Base-by-base conservation (phyloP, 2,329 filamentous ascomycete genomes). In the Helicocarpus griseus region DNA sequence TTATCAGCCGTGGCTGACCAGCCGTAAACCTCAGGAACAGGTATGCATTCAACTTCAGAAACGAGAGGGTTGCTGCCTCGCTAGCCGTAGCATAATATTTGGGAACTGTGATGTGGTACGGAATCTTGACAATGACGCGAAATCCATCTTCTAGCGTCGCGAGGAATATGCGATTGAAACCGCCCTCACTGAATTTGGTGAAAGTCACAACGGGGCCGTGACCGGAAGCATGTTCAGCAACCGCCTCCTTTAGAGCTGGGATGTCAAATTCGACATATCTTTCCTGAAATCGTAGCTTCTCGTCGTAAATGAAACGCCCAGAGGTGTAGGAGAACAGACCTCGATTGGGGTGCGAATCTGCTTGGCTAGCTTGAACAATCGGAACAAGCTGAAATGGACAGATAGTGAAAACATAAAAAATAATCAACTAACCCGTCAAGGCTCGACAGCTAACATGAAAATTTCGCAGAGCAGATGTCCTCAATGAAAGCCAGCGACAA, bases 1-100 rank as follows among this genome's bases (percentile, higher is more conserved):
- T 71, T 71, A 9, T 63, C 56, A 17, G 51, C 47, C 9, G 61
- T 63, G 29, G 63, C 44, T 24, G 64, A 66, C 58, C 65, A 70
- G 28, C 59, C 54, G 54, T 63, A 64, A 11, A 71, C 51, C 29
- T 59, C 50, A 5, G 68, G 68, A 22, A 69, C 64, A 14, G 68
- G 66, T 50, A 70, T 54, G 7, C 57, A 39, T 66, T 54, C 4
- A 51, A 55, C 17, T 60, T 57, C 44, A 67, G 56, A 49, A 65
- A 61, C 5, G 64, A 57, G 43, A 68, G 58, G 19, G 64, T 68
- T 22, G 65, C 65, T 14, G 63, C 64, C 54, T 67, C 64, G 54
- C 64, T 66, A 36, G 63, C 64, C 22, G 61, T 53, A 31, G 61
- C 58, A 6, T 47, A 56, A 5, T 49, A 38, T 19, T 56, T 31